Evolutionary conservation across 2,329 filamentous ascomycete species (phyloP), one percentile per base, ranked within the genome.

Genomic region (Colletotrichum tropicale): DNA sequence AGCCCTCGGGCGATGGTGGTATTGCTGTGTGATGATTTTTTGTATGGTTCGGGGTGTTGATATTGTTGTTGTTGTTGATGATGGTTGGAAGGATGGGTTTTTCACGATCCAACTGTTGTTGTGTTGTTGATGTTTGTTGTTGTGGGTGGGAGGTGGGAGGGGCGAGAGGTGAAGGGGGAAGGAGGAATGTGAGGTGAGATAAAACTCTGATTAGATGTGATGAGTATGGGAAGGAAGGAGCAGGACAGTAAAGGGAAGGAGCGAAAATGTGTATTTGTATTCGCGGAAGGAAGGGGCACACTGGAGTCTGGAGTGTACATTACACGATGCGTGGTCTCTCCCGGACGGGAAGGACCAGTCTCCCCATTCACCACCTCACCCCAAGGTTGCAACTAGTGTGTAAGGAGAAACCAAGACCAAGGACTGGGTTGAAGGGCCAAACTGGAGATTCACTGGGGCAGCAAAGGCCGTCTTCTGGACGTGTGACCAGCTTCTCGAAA

Each of bases 181-280:
- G 21, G 15, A 74, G 48, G 36, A 24, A 61, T 34, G 36, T 5
- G 32, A 61, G 36, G 28, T 26, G 73, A 67, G 70, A 67, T 64
- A 48, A 67, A 68, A 64, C 73, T 67, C 73, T 73, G 64, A 68
- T 73, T 72, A 64, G 26, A 36, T 58, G 32, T 18, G 56, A 28
- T 55, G 58, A 58, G 58, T 52, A 65, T 55, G 67, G 58, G 67
- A 38, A 56, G 58, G 30, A 21, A 56, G n/a, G 43, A 52, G 43
- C 43, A 65, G 28, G 15, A 30, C 9, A 36, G 65, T 18, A 12
- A 26, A 71, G 15, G 30, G 67, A 21, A 70, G 67, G 67, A 28
- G 67, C 56, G 61, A 43, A 62, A 28, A 62, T 70, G 24, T 34
- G 30, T 62, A 26, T 60, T 70, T 64, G 26, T 71, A 62, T 65